Evolutionary conservation across 805 yeast species (phyloP).

Genomic region (Kregervanrija delftensis): DNA sequence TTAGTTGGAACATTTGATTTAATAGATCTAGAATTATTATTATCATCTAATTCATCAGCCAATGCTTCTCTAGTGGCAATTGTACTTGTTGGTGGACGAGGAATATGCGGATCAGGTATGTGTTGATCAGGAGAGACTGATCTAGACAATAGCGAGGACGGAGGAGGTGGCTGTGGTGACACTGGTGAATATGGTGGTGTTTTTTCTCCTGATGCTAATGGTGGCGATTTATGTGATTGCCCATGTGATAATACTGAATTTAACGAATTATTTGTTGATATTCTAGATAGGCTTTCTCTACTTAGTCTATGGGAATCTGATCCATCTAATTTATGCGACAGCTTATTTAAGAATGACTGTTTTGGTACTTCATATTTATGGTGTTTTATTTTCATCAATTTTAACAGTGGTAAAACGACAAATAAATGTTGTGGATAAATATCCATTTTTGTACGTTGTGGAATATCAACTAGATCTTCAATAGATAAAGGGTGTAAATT

Average conservation of each 20-base stretch:
- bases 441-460: slow-evolving; percentile 54
- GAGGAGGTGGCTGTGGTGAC: neutral
- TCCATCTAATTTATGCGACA: no score
- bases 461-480: slow-evolving; percentile 59
- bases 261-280: no score
- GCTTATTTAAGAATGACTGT: no score
- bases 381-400: slow-evolving; percentile 30
- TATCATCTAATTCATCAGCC: slow-evolving; percentile 4
- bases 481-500: slow-evolving; percentile 47
- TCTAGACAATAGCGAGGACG: neutral
- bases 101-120: no score
- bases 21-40: no score
- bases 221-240: no score
- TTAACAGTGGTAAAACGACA: slow-evolving; percentile 47
- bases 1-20: neutral
- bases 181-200: neutral
- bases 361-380: neutral
- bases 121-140: neutral
- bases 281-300: no score
- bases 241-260: no score
- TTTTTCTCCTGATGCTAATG: no score
- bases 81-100: slow-evolving; percentile 3
- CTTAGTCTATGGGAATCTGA: no score
- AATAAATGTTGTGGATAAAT: slow-evolving; percentile 45
- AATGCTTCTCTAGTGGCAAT: slow-evolving; percentile 10